Conservation (phyloP, 441 rosid genomes). For the Erodium moschatum region DNA sequence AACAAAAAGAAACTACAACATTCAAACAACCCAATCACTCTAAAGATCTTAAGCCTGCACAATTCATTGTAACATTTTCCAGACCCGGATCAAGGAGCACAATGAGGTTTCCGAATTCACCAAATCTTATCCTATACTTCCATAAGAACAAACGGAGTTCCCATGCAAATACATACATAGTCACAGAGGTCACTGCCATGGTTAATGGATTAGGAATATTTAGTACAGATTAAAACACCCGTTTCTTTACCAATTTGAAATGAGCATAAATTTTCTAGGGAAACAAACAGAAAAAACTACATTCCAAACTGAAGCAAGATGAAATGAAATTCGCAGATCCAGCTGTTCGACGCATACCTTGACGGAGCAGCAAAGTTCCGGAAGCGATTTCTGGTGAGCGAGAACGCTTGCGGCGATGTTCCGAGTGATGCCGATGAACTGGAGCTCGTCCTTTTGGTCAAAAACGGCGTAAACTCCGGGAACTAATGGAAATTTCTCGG, state of each 20-base stretch:
- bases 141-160: too few species aligned
- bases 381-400: constrained; percentile 52
- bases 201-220: neutral
- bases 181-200: too few species aligned
- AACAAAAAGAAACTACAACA: too few species aligned
- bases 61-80: too few species aligned
- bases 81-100: too few species aligned
- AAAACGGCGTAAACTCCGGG: constrained; percentile 76
- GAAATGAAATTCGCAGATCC: neutral
- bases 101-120: too few species aligned
- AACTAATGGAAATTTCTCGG: constrained; percentile 36
- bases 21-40: neutral
- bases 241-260: neutral
- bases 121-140: too few species aligned
- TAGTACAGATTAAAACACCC: neutral
- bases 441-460: constrained; percentile 53
- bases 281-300: neutral
- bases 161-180: too few species aligned
- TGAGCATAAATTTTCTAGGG: neutral
- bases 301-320: neutral
- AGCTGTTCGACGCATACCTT: constrained; percentile 34
- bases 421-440: constrained; percentile 78
- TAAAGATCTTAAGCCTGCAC: neutral
- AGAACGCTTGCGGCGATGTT: constrained; percentile 64
- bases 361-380: constrained; percentile 64